A percentile compares a stretch with the other conserved stretches of the same genome.
These are phyloP conservation scores for Mrakia gelida DNA, from an alignment of 768 basidiomycete species.

Conservation along the genomic window DNA sequence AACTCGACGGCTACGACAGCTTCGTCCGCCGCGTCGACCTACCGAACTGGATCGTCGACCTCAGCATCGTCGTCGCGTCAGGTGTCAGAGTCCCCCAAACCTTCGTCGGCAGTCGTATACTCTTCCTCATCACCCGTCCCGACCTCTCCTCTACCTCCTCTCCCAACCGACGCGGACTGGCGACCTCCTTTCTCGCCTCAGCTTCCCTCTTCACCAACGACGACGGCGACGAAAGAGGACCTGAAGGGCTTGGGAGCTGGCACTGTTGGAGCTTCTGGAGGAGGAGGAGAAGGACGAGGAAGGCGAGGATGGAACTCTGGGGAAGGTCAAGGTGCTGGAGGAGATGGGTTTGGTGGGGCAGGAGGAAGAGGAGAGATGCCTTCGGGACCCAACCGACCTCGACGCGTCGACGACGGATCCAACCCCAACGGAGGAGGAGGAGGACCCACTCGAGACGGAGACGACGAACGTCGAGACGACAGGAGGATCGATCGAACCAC, in stretches of 20 bases:
- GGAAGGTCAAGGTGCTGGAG: not conserved
- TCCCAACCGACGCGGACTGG: not conserved
- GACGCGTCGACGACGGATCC: not conserved
- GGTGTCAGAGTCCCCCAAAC: not conserved
- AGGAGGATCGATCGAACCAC: not conserved
- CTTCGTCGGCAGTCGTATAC: not conserved
- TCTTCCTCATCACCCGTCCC: not conserved
- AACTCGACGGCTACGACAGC: not conserved
- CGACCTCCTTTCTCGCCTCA: not conserved
- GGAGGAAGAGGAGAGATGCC: not conserved
- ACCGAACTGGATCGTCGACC: not conserved
- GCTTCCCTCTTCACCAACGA: not conserved
- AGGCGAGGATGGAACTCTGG: not conserved
- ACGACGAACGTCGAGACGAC: not conserved
- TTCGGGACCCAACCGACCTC: conserved; percentile 10
- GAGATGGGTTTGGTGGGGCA: not conserved
- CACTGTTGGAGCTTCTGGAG: not conserved
- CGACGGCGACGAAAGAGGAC: not conserved
- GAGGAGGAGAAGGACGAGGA: not conserved
- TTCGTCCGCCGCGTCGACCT: not conserved
- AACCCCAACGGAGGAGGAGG: not conserved
- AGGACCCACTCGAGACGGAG: not conserved
- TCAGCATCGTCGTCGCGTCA: not conserved
- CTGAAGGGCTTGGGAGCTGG: not conserved
- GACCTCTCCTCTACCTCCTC: not conserved